Evolutionary conservation across 2,329 filamentous ascomycete genomes (phyloP).

Genomic region (Myriosclerotinia duriaeana): DNA sequence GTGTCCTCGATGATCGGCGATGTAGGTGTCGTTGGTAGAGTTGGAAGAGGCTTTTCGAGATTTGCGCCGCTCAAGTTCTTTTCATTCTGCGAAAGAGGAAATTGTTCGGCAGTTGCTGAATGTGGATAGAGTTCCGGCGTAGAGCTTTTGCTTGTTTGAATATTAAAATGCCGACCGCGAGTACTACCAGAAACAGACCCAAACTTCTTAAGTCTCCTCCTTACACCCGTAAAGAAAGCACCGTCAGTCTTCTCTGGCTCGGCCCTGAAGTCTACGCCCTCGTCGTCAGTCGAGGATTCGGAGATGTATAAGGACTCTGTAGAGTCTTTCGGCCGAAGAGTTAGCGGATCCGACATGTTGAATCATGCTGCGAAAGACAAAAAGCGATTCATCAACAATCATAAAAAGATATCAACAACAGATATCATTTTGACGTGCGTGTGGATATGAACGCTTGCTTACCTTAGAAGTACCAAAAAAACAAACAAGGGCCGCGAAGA

Average conservation of each 20-base stretch:
- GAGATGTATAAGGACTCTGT: constrained; percentile 34
- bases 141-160: constrained; percentile 29
- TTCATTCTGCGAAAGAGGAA: constrained; percentile 22
- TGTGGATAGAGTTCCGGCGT: constrained; percentile 26
- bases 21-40: constrained; percentile 35
- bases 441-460: constrained; percentile 25
- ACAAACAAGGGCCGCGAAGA: constrained; percentile 21
- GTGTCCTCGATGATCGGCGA: constrained; percentile 27
- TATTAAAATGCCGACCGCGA: constrained; percentile 32
- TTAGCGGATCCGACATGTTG: constrained; percentile 40
- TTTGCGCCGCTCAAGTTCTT: constrained; percentile 34
- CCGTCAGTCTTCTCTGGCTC: constrained; percentile 27
- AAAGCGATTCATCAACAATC: constrained; percentile 19
- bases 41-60: constrained; percentile 40
- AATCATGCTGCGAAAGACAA: constrained; percentile 33
- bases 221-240: constrained; percentile 38
- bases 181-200: constrained; percentile 37
- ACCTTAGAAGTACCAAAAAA: constrained; percentile 18
- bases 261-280: constrained; percentile 18
- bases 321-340: constrained; percentile 36
- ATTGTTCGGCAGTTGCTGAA: constrained; percentile 26
- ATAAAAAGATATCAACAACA: constrained; percentile 25
- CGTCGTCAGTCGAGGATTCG: constrained; percentile 34
- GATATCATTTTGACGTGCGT: constrained; percentile 20
- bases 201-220: constrained; percentile 38